A percentile compares a stretch with the other conserved stretches of the same genome.
phyloP scores from a whole-genome alignment of 1,284 basidiomycete genomes.

The Rhizoctonia solani region DNA sequence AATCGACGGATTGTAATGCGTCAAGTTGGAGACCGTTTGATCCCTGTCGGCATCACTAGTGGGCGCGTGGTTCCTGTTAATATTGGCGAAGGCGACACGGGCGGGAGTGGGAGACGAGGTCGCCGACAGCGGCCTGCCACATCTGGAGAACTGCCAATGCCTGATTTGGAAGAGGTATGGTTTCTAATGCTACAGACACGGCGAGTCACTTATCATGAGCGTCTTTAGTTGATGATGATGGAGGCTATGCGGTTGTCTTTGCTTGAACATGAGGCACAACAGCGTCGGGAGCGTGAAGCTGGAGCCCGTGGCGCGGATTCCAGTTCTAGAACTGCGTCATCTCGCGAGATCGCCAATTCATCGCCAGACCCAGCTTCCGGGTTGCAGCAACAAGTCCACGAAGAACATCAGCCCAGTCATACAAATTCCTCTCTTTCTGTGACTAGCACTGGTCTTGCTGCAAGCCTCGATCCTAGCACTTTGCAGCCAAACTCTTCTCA shows the following conservation, averaged over 20 bases:
- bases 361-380: conserved; percentile 30
- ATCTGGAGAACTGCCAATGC: conserved; percentile 61
- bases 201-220: conserved; percentile 6
- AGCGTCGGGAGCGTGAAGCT: conserved; percentile 26
- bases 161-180: conserved; percentile 84
- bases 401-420: not conserved
- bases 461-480: conserved; percentile 26
- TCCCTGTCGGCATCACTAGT: conserved; percentile 93
- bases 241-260: conserved; percentile 97
- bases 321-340: not conserved
- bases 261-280: conserved; percentile 70
- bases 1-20: conserved; percentile 98
- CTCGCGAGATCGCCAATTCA: conserved; percentile 17
- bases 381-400: not conserved
- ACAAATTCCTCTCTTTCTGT: conserved; percentile 1
- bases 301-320: conserved; percentile 2
- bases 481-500: not conserved
- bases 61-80: conserved; percentile 65
- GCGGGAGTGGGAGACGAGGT: conserved; percentile 51
- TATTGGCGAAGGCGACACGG: conserved; percentile 47
- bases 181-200: conserved; percentile 14
- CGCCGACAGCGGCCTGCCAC: conserved; percentile 43
- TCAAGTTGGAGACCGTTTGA: conserved; percentile 94
- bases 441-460: not conserved
- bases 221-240: conserved; percentile 89